A percentile compares a stretch with the other conserved stretches of the same genome.
phyloP scores from a whole-genome alignment of 768 basidiomycete species.

The Tylopilus cervinicoccineus region DNA sequence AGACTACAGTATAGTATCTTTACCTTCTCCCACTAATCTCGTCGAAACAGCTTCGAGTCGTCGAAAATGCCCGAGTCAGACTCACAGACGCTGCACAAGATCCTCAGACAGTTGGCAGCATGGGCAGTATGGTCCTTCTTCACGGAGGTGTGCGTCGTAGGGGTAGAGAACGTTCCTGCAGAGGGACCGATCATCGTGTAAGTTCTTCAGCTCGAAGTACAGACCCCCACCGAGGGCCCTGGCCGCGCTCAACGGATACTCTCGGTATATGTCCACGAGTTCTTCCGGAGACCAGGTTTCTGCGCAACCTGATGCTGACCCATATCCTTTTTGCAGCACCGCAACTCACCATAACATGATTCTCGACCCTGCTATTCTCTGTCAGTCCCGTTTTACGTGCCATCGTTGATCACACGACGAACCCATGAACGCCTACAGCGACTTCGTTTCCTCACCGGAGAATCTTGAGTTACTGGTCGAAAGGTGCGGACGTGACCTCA shows the following conservation, averaged over 20 bases:
- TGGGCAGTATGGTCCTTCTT: conserved; percentile 86
- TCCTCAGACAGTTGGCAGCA: conserved; percentile 67
- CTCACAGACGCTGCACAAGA: conserved; percentile 52
- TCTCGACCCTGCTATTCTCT: conserved; percentile 79
- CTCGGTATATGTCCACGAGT: not conserved
- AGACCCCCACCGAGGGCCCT: conserved; percentile 1
- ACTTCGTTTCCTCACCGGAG: conserved; percentile 78
- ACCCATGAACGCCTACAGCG: conserved; percentile 42
- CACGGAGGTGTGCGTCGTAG: conserved; percentile 80
- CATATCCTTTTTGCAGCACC: conserved; percentile 42
- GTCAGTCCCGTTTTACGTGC: conserved; percentile 43
- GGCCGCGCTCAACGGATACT: conserved; percentile 2
- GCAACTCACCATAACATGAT: conserved; percentile 96
- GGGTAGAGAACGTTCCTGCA: conserved; percentile 81
- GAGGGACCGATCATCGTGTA: conserved; percentile 93
- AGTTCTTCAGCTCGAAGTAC: conserved; percentile 29
- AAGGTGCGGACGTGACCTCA: conserved; percentile 48
- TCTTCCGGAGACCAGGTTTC: not conserved
- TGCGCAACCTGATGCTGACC: conserved; percentile 10
- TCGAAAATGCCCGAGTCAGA: conserved; percentile 30
- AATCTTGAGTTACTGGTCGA: conserved; percentile 91
- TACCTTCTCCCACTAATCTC: conserved; percentile 4
- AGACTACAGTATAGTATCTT: conserved; percentile 10
- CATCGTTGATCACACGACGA: conserved; percentile 13
- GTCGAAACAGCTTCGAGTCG: not conserved